Evolutionary conservation across 495 filamentous ascomycete species (phyloP), one percentile per base, ranked within the genome.

Genomic region (Aspergillus mulundensis): DNA sequence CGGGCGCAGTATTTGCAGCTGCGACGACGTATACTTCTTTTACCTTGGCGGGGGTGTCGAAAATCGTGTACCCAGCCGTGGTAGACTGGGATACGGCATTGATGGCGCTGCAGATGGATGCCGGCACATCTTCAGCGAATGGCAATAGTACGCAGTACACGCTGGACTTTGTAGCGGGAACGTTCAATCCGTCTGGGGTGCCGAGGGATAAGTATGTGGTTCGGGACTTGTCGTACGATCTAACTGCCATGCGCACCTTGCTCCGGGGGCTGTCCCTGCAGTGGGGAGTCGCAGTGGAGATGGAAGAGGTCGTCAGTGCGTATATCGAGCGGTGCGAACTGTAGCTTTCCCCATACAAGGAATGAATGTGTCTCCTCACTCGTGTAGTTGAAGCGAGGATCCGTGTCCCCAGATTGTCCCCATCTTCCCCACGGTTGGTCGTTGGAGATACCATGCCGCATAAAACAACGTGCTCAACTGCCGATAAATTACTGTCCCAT

Each of bases 261-360:
- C 18, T 51, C 6, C 18, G 48, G 34, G 32, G 32, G 32, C 15
- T 51, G n/a, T 39, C 30, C 0, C 19, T 51, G 48, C 48, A 51
- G 48, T 51, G 48, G 48, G 48, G 48, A 25, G 48, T 51, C 12
- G 32, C 48, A 1, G 20, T 24, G 16, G 32, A 51, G 32, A 51
- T 51, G 48, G 48, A 40, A 32, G 48, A 23, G 48, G 48, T 51
- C 8, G 48, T 51, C 12, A 51, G 48, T 40, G 48, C 48, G 15
- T 51, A 21, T 14, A 39, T 51, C 21, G 32, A 51, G 48, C 32
- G 48, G 28, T 51, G 48, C 21, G 48, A 51, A 19, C 25, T 50
- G 24, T 50, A 36, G 28, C 47, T 7, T 25, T 19, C 19, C 10
- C 28, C 23, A 30, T 10, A 5, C 5, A 30, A 30, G 28, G 28